Evolutionary conservation across 345 rosid species (phyloP).

Genomic region (Linum lewisii): DNA sequence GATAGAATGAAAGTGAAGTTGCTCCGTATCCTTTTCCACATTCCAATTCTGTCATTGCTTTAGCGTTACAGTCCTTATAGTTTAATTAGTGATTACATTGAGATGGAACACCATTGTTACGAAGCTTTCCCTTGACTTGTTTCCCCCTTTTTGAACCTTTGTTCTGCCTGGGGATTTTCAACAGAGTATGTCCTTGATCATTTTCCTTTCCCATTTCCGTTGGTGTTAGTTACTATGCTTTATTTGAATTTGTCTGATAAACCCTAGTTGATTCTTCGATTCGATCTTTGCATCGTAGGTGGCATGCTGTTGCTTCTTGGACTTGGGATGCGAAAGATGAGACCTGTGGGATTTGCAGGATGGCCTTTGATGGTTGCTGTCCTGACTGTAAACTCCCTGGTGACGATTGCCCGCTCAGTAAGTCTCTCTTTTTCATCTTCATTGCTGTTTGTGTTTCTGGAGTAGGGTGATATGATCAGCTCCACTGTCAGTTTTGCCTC

Average conservation of each 20-base stretch:
- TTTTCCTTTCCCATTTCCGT: neutral
- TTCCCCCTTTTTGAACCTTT: neutral
- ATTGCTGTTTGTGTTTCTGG: too few relatives aligned
- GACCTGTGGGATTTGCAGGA: constrained; percentile 91
- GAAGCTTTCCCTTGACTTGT: constrained; percentile 10
- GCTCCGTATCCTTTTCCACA: constrained; percentile 20
- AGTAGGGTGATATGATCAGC: too few relatives aligned
- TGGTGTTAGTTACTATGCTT: neutral
- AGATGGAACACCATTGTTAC: neutral
- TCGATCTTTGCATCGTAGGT: constrained; percentile 29
- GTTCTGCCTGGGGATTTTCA: neutral
- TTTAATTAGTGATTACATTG: neutral
- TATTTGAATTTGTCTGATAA: neutral
- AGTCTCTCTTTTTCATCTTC: constrained; percentile 11
- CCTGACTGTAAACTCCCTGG: constrained; percentile 89
- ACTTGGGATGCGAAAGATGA: constrained; percentile 97
- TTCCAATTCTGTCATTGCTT: neutral
- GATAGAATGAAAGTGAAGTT: constrained; percentile 24
- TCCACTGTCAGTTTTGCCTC: too few relatives aligned
- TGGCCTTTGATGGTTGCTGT: constrained; percentile 96
- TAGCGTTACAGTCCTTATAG: neutral
- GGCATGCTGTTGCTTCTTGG: constrained; percentile 97
- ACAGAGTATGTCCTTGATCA: constrained; percentile 14
- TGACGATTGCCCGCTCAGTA: constrained; percentile 87
- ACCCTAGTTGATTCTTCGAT: neutral